Conservation (phyloP, 345 rosid species). For the Gossypium rotundifolium region DNA sequence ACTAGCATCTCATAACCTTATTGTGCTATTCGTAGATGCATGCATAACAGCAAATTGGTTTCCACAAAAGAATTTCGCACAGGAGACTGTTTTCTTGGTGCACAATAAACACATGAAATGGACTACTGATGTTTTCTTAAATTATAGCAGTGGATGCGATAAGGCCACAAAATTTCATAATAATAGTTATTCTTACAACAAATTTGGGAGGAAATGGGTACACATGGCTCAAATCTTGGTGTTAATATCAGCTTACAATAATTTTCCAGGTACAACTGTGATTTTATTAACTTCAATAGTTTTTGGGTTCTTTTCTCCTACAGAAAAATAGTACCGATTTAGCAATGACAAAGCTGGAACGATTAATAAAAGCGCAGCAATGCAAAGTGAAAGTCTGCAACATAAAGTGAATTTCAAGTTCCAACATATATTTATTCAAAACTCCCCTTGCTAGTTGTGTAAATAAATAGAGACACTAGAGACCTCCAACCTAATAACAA, state of each 20-base stretch:
- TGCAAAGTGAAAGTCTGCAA: not conserved
- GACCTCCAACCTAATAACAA: too few relatives aligned
- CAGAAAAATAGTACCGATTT: not conserved
- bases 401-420: not conserved
- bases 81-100: conserved; percentile 84
- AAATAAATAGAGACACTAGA: too few relatives aligned
- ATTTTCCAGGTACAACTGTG: too few relatives aligned
- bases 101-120: conserved; percentile 79
- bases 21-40: conserved; percentile 40
- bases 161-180: not conserved
- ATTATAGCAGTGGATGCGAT: conserved; percentile 75
- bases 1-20: not conserved
- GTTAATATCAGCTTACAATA: too few relatives aligned
- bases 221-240: too few relatives aligned
- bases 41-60: conserved; percentile 68
- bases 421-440: not conserved
- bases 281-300: not conserved
- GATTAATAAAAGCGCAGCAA: not conserved
- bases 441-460: not conserved
- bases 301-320: not conserved
- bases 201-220: too few relatives aligned
- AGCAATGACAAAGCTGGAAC: not conserved
- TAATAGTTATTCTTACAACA: too few relatives aligned
- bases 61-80: conserved; percentile 84
- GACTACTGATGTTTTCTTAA: conserved; percentile 70